A percentile compares a stretch with the other conserved stretches of the same genome.
These are phyloP conservation scores for Populus hybrid DNA, from an alignment of 441 rosid genomes.

Conservation along the genomic window DNA sequence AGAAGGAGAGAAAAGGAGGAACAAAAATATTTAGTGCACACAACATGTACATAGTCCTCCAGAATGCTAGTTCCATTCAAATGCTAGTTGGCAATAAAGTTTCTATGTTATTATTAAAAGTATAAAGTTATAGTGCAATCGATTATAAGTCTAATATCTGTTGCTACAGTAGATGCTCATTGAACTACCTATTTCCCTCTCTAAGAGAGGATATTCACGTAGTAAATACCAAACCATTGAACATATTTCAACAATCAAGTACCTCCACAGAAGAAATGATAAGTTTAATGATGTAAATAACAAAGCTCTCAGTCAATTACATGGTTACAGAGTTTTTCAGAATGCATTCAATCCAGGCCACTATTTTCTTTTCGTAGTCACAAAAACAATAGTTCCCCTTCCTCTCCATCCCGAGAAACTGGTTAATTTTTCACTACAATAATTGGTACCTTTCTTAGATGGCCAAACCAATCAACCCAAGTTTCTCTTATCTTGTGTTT, in stretches of 20 bases:
- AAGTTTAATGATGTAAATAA: not conserved
- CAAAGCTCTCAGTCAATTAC: not conserved
- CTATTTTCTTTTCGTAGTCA: not conserved
- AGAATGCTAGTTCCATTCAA: conserved; percentile 3
- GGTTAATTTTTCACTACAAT: not conserved
- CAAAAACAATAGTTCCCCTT: not conserved
- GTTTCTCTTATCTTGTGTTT: not conserved
- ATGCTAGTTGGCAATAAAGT: not conserved
- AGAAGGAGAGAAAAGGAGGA: not conserved
- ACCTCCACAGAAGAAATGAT: not conserved
- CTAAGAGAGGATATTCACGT: not conserved
- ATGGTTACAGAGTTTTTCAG: not conserved
- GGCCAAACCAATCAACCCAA: not conserved
- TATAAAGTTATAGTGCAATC: not conserved
- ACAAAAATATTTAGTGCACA: not conserved
- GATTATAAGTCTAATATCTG: not conserved
- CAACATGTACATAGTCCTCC: not conserved
- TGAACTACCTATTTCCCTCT: not conserved
- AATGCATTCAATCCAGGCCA: not conserved
- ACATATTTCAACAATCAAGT: not conserved
- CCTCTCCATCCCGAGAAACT: not conserved
- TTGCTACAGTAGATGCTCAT: not conserved
- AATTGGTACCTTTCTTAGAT: not conserved
- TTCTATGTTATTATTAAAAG: not conserved
- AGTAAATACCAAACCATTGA: not conserved